Evolutionary conservation across 495 filamentous ascomycete genomes (phyloP).

Genomic region (Hypoxylon crocopeplum): DNA sequence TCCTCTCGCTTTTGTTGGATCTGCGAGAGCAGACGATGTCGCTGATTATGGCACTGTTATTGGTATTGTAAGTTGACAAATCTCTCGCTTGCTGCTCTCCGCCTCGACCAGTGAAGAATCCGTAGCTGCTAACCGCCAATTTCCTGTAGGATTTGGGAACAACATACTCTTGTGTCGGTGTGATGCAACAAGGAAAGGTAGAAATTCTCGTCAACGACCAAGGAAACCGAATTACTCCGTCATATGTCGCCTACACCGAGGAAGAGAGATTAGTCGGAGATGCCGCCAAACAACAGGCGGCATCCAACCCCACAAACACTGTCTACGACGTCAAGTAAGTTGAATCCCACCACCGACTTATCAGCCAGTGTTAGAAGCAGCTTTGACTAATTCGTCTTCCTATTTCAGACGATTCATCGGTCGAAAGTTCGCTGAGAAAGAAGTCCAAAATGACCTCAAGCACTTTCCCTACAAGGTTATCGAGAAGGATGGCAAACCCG

Average conservation of each 20-base stretch:
- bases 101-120: not conserved
- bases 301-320: slow-evolving; percentile 86
- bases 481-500: slow-evolving; percentile 81
- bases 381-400: slow-evolving; percentile 33
- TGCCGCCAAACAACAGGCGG: slow-evolving; percentile 99
- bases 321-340: slow-evolving; percentile 94
- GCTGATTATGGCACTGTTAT: slow-evolving; percentile 90
- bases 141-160: slow-evolving; percentile 85
- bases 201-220: slow-evolving; percentile 97
- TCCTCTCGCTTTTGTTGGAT: slow-evolving; percentile 71
- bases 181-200: slow-evolving; percentile 98
- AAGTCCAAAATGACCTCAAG: slow-evolving; percentile 84
- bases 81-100: not conserved
- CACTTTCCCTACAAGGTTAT: slow-evolving; percentile 89
- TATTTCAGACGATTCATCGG: slow-evolving; percentile 78
- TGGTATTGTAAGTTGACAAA: slow-evolving; percentile 71
- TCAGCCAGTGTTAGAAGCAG: not conserved
- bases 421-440: slow-evolving; percentile 86
- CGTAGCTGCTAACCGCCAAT: slow-evolving; percentile 11
- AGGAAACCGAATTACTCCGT: slow-evolving; percentile 98
- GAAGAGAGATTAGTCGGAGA: slow-evolving; percentile 98
- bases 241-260: slow-evolving; percentile 98
- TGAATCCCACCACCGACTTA: not conserved
- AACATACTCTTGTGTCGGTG: slow-evolving; percentile 98
- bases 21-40: slow-evolving; percentile 74